phyloP scores from a whole-genome alignment of 2,329 filamentous ascomycete genomes.

The Gnomoniopsis smithogilvyi region DNA sequence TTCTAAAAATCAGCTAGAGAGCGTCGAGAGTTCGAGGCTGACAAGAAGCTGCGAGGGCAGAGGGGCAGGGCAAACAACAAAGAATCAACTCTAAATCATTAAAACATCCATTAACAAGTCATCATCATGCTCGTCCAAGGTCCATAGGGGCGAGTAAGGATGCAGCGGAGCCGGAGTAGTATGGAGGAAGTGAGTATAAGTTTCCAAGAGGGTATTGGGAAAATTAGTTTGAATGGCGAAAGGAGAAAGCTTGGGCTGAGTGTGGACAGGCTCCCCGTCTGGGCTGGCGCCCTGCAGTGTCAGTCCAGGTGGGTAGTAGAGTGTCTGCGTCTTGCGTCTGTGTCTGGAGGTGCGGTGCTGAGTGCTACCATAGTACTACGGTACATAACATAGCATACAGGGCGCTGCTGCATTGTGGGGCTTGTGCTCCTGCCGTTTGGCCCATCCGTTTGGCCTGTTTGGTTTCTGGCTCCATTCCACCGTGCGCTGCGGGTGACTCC shows the following conservation, averaged over 20 bases:
- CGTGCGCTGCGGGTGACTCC: not conserved
- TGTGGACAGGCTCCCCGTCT: not conserved
- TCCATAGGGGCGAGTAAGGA: not conserved
- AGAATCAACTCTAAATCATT: constrained; percentile 13
- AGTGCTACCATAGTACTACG: not conserved
- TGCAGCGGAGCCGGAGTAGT: not conserved
- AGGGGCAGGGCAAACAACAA: not conserved
- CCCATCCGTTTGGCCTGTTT: not conserved
- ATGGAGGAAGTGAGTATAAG: not conserved
- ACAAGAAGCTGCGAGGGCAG: not conserved
- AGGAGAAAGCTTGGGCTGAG: not conserved
- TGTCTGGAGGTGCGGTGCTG: too few species aligned
- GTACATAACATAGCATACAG: too few species aligned
- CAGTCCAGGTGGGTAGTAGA: too few species aligned
- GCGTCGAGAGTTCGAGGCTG: constrained; percentile 6
- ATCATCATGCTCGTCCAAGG: constrained; percentile 7
- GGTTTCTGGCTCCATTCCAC: not conserved
- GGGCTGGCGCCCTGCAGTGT: not conserved
- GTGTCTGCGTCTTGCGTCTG: too few species aligned
- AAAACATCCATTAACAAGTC: constrained; percentile 12
- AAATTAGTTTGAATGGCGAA: not conserved
- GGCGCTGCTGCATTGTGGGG: too few species aligned
- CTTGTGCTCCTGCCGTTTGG: not conserved
- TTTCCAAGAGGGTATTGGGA: not conserved
- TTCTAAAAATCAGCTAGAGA: constrained; percentile 5